Evolutionary conservation across 2,329 filamentous ascomycete genomes (phyloP), one percentile per base, ranked within the genome.

Genomic region (Monilinia polystroma): DNA sequence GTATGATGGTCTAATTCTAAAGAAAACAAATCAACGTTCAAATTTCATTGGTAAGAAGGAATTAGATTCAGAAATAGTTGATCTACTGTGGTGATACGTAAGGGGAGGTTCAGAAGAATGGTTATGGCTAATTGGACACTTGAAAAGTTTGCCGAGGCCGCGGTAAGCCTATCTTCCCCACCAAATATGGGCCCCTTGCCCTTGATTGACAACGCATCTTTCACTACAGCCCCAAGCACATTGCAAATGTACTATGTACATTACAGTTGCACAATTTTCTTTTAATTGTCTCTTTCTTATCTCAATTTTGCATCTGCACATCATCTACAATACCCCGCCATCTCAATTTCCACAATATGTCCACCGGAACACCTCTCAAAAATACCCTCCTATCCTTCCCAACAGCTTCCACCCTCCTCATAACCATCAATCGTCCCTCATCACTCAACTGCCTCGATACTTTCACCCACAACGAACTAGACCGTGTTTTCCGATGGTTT

Each of bases 371-470:
- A 18, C 58, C 58, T n/a, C 64, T 52, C 64, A 49, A 66, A 60
- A 62, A 66, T 43, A 51, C 64, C 5, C 47, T 62, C 10, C 43
- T 67, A 20, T 78, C 81, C 51, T 86, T 84, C 70, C 86, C 38
- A 0, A 72, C 73, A 0, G 81, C 82, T 3, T 81, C 85, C 72
- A 78, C 87, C 60, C 79, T 89, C 11, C 81, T 88, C 55, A 81
- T 87, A 41, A 87, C 85, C 1, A 81, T 89, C 75, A 83, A 86
- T 77, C 84, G 85, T 0, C 84, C 86, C 6, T 73, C 77, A 43
- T 80, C 83, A 67, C 84, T 88, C 73, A 89, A 89, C 77, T 81
- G 84, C 63, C 81, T 89, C 73, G 35, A 73, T 58, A 68, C 70
- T 55, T 69, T 59, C 68, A 70, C 75, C 68, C 64, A 79, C 73